Evolutionary conservation across 495 filamentous ascomycete genomes (phyloP), one percentile per base, ranked within the genome.

Genomic region (Hypoxylon intermedium): DNA sequence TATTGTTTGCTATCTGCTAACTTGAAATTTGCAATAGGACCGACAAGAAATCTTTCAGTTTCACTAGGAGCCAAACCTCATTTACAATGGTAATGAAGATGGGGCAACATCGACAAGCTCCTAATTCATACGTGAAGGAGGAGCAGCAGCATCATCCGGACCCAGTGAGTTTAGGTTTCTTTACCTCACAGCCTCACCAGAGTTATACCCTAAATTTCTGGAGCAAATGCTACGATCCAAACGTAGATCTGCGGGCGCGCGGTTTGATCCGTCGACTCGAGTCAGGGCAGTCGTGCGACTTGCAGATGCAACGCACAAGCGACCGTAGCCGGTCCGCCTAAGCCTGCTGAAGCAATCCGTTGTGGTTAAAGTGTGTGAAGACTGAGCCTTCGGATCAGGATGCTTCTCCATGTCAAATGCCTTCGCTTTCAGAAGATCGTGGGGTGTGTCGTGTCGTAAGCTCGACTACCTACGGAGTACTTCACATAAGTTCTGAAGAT

Each of bases 1-100:
- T 26, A 43, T 61, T 52, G 46, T 60, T 58, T 53, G 50, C 53
- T 53, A 19, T 51, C 54, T 60, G 24, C 58, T 68, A 28, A 65
- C 42, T 40, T 52, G 49, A 58, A 21, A 55, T 58, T 31, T 33
- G 55, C 47, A 53, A 31, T 23, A 51, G 52, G 45, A 24, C 28
- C 40, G 49, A 49, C 33, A 7, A 34, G 50, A n/a, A 51, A 48
- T 42, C 42, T 46, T 53, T 20, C 16, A n/a, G 46, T 51, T 52
- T 20, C 28, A 41, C 33, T 20, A 9, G n/a, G 12, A 53, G 11
- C 53, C 26, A 33, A 16, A 26, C 37, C 13, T 47, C 36, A 57
- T 60, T 26, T 50, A 47, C 51, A 54, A 68, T 69, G 62, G 48
- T 67, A 58, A 68, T 63, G 65, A 71, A 71, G 62, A 71, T 71